phyloP scores from a whole-genome alignment of 179 eudicot genomes.

The Pouteria campechiana region DNA sequence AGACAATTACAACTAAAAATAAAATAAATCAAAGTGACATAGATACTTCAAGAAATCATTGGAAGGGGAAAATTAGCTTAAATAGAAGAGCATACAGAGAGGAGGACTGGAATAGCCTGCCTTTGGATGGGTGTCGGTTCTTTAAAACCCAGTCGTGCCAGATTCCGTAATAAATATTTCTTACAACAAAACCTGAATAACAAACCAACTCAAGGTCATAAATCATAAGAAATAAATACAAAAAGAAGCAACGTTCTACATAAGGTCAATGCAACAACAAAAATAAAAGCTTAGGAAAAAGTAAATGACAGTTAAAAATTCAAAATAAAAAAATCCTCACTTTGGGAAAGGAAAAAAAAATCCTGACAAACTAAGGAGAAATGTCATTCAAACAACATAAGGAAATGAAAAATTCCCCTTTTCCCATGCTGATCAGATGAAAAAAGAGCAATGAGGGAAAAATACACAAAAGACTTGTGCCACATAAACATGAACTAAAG shows the following conservation, averaged over 20 bases:
- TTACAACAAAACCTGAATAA: constrained; percentile 58
- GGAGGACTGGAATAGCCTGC: constrained; percentile 96
- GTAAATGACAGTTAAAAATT: neutral
- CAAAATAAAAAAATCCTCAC: neutral
- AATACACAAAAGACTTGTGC: too few species aligned
- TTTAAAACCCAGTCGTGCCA: constrained; percentile 66
- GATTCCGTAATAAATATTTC: constrained; percentile 61
- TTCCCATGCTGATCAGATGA: too few species aligned
- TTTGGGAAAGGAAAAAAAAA: neutral
- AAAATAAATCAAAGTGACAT: constrained; percentile 5
- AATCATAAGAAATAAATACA: neutral
- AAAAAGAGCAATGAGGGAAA: too few species aligned
- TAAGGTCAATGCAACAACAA: neutral
- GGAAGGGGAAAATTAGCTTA: constrained; percentile 11
- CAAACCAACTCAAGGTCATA: neutral
- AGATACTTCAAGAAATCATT: too few species aligned
- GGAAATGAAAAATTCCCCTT: too few species aligned
- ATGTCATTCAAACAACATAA: too few species aligned
- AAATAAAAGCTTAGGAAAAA: neutral
- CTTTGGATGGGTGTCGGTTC: constrained; percentile 98
- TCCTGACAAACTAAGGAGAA: neutral
- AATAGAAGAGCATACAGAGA: constrained; percentile 74
- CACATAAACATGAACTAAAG: too few species aligned
- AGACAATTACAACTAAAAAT: too few species aligned
- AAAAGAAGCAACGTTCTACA: neutral